phyloP scores from a whole-genome alignment of 2,329 filamentous ascomycete species.

The Cordyceps farinosa region DNA sequence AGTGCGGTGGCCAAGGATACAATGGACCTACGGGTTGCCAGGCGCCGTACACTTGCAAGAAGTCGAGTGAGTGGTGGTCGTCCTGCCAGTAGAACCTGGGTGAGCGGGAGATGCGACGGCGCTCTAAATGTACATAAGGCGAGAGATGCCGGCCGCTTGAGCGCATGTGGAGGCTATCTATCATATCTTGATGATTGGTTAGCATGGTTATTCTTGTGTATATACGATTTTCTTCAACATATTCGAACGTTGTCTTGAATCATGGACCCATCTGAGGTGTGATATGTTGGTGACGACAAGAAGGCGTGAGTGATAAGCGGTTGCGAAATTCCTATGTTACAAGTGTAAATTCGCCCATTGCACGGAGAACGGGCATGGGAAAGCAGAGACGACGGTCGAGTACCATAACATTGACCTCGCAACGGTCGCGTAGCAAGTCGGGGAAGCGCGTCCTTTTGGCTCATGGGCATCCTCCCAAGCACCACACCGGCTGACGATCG shows the following conservation, averaged over 20 bases:
- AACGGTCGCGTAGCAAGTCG: not conserved
- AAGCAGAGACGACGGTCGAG: not conserved
- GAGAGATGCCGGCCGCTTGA: not conserved
- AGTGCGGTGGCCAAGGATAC: slow-evolving; percentile 17
- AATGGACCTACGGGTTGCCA: slow-evolving; percentile 12
- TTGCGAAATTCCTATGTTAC: no score
- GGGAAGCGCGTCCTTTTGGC: not conserved
- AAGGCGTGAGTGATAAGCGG: no score
- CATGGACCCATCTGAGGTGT: not conserved
- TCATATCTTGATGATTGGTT: not conserved
- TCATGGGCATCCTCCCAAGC: not conserved
- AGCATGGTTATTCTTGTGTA: not conserved
- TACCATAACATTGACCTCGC: no score
- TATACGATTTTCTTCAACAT: not conserved
- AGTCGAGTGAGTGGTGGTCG: slow-evolving; percentile 16
- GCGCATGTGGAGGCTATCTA: not conserved
- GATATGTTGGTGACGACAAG: not conserved
- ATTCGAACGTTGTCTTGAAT: not conserved
- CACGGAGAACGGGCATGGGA: not conserved
- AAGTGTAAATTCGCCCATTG: no score
- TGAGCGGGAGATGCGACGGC: not conserved
- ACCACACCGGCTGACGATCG: not conserved
- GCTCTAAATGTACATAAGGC: slow-evolving; percentile 3
- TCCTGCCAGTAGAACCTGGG: slow-evolving; percentile 8
- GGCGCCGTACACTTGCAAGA: slow-evolving; percentile 9